Evolutionary conservation across 163 green algal genomes (phyloP).

Genomic region (Coccomyxa subellipsoidea): DNA sequence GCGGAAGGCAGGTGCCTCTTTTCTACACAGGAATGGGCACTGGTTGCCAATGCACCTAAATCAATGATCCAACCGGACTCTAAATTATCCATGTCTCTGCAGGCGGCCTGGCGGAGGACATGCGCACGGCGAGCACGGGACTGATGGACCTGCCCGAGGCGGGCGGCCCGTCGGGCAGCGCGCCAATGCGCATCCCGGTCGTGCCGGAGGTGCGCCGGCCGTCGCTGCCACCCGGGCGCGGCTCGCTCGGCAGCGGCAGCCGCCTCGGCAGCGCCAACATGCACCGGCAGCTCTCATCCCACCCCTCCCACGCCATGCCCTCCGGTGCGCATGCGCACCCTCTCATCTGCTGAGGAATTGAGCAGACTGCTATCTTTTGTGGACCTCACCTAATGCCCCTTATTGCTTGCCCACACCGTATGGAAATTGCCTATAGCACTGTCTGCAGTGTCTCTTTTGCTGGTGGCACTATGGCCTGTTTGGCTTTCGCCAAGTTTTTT

Average conservation of each 20-base stretch:
- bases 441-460: too few species aligned
- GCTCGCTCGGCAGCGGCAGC: neutral
- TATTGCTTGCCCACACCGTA: too few species aligned
- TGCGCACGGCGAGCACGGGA: constrained; percentile 16
- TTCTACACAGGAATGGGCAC: too few species aligned
- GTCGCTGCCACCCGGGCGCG: constrained; percentile 9
- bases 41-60: too few species aligned
- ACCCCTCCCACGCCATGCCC: neutral
- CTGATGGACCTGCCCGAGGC: constrained; percentile 13
- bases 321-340: neutral
- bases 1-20: too few species aligned
- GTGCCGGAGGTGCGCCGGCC: constrained; percentile 17
- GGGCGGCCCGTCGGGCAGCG: neutral
- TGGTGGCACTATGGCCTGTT: too few species aligned
- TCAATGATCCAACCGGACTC: too few species aligned
- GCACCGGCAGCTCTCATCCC: neutral
- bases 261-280: neutral
- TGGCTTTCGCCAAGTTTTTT: too few species aligned
- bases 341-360: neutral
- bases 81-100: too few species aligned
- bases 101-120: constrained; percentile 25
- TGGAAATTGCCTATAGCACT: too few species aligned
- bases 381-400: too few species aligned
- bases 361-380: too few species aligned
- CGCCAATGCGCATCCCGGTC: neutral